These are phyloP conservation scores for Funneliformis caledonium DNA, from an alignment of 371 early-diverging fungal species.

Conservation along the genomic window DNA sequence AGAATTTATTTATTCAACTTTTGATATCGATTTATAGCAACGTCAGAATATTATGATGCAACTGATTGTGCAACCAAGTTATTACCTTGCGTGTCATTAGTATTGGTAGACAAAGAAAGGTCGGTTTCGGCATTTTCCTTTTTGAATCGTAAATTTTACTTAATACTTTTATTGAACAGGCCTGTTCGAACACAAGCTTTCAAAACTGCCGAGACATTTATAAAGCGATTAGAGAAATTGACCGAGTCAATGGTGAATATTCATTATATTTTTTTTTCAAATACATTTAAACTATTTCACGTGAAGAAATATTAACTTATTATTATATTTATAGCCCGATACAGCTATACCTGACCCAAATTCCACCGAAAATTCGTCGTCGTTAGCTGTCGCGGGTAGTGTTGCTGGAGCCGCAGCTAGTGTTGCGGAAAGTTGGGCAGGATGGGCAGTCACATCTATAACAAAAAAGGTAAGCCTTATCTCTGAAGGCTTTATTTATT, in stretches of 20 bases:
- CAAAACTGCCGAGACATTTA: slow-evolving; percentile 68
- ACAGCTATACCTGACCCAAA: slow-evolving; percentile 44
- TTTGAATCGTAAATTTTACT: background rate
- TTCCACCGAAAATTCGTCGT: background rate
- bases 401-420: slow-evolving; percentile 36
- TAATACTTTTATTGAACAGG: slow-evolving; percentile 46
- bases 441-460: slow-evolving; percentile 79
- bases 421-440: slow-evolving; percentile 65
- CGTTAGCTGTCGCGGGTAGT: slow-evolving; percentile 2
- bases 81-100: slow-evolving; percentile 74
- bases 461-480: slow-evolving; percentile 45
- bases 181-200: slow-evolving; percentile 83
- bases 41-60: slow-evolving; percentile 70
- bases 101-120: slow-evolving; percentile 89
- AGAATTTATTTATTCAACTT: background rate
- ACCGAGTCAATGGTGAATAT: slow-evolving; percentile 69
- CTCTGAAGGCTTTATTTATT: background rate
- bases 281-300: background rate
- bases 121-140: slow-evolving; percentile 43
- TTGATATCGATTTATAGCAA: slow-evolving; percentile 55
- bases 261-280: background rate
- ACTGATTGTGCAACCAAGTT: slow-evolving; percentile 74
- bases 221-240: slow-evolving; percentile 67
- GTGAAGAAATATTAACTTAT: slow-evolving; percentile 14
- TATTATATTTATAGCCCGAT: slow-evolving; percentile 38